These are phyloP conservation scores for Ilex asprella DNA, from an alignment of 257 asterid genomes.

Conservation along the genomic window DNA sequence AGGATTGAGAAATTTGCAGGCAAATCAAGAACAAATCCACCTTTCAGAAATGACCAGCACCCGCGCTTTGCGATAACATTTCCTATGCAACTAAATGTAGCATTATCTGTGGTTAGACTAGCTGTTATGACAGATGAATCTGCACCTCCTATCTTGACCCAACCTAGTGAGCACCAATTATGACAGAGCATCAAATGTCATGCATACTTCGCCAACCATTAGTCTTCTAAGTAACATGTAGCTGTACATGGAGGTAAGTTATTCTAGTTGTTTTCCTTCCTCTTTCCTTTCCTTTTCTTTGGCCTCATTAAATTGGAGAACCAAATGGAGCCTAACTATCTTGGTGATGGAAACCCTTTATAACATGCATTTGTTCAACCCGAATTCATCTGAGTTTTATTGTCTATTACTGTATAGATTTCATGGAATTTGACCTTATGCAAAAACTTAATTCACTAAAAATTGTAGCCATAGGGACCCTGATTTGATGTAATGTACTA, in stretches of 20 bases:
- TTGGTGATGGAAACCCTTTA: not conserved
- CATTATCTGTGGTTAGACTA: slow-evolving; percentile 27
- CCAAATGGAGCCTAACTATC: not conserved
- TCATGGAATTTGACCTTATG: too few relatives aligned
- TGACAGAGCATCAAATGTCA: not conserved
- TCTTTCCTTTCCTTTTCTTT: not conserved
- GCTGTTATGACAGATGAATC: slow-evolving; percentile 32
- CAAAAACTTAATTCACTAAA: too few relatives aligned
- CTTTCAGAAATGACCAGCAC: slow-evolving; percentile 72
- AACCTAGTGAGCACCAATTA: slow-evolving; percentile 26
- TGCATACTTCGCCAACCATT: not conserved
- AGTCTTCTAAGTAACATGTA: not conserved
- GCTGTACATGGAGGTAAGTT: not conserved
- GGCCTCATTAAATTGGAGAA: not conserved
- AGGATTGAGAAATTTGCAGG: slow-evolving; percentile 24
- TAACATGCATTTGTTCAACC: not conserved
- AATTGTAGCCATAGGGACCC: too few relatives aligned
- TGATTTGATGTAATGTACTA: too few relatives aligned
- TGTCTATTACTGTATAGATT: too few relatives aligned
- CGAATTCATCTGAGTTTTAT: not conserved
- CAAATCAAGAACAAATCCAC: slow-evolving; percentile 43
- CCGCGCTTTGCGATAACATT: slow-evolving; percentile 35
- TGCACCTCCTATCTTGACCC: slow-evolving; percentile 42
- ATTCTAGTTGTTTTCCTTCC: not conserved
- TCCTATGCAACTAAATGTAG: slow-evolving; percentile 34